Evolutionary conservation across 2,329 filamentous ascomycete genomes (phyloP).

Genomic region (Clonostachys rosea): DNA sequence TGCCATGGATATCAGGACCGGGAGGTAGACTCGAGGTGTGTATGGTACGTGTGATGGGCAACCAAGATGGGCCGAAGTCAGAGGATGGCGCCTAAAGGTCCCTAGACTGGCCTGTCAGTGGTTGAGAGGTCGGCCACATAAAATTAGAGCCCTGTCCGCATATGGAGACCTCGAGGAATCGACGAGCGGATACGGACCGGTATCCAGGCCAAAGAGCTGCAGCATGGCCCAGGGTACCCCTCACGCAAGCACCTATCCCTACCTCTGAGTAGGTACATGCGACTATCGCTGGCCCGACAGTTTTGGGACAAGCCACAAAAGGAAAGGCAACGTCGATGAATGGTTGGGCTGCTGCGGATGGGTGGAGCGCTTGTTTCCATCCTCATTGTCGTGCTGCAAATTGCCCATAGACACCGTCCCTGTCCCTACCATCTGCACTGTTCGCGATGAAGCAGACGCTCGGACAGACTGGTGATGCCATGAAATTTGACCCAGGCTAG

Average conservation of each 20-base stretch:
- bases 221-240: conserved; percentile 5
- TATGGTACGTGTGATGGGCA: conserved; percentile 3
- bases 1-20: neutral
- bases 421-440: no score
- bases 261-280: neutral
- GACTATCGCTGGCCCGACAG: neutral
- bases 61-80: neutral
- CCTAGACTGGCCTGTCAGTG: conserved; percentile 2
- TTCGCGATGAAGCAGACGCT: no score
- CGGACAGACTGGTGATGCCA: no score
- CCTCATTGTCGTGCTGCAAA: neutral
- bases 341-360: neutral
- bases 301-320: neutral
- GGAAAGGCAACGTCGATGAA: neutral
- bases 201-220: conserved; percentile 1
- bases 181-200: conserved; percentile 2
- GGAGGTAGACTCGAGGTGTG: no score
- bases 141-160: conserved; percentile 5
- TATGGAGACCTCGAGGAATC: neutral
- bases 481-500: no score
- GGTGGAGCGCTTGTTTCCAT: neutral
- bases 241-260: conserved; percentile 1
- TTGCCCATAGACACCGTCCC: no score
- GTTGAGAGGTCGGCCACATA: neutral
- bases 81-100: conserved; percentile 4